phyloP scores from a whole-genome alignment of 2,329 filamentous ascomycete species.

The Mycogone perniciosa region DNA sequence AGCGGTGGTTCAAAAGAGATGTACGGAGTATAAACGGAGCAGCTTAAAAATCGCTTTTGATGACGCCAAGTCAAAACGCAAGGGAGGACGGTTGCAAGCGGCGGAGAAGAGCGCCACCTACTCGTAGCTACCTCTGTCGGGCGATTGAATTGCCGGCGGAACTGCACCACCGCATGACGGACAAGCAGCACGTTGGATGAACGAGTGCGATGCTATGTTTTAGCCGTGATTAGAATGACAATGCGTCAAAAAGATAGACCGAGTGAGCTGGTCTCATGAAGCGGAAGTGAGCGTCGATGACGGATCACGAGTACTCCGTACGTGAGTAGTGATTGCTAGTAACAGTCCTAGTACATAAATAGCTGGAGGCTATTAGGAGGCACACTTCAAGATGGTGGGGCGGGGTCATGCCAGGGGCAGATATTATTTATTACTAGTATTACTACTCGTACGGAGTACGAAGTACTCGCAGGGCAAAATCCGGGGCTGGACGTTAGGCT shows the following conservation, averaged over 20 bases:
- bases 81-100: no score
- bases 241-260: not conserved
- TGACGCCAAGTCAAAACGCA: no score
- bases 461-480: conserved; percentile 4
- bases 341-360: no score
- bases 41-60: no score
- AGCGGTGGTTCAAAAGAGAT: no score
- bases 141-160: not conserved
- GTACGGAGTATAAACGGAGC: no score
- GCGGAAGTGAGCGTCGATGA: not conserved
- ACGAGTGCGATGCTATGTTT: not conserved
- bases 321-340: not conserved
- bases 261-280: conserved; percentile 8
- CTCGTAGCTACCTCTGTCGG: not conserved
- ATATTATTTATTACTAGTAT: no score
- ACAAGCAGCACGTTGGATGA: not conserved
- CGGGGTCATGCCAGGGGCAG: no score
- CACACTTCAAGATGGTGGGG: no score
- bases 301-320: conserved; percentile 12
- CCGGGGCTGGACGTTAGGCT: conserved; percentile 4
- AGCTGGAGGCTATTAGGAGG: no score
- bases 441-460: no score
- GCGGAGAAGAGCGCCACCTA: not conserved
- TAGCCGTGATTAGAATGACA: not conserved
- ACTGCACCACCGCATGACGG: not conserved